Conservation (phyloP, 2,329 filamentous ascomycete genomes). For the Aureobasidium zeae region DNA sequence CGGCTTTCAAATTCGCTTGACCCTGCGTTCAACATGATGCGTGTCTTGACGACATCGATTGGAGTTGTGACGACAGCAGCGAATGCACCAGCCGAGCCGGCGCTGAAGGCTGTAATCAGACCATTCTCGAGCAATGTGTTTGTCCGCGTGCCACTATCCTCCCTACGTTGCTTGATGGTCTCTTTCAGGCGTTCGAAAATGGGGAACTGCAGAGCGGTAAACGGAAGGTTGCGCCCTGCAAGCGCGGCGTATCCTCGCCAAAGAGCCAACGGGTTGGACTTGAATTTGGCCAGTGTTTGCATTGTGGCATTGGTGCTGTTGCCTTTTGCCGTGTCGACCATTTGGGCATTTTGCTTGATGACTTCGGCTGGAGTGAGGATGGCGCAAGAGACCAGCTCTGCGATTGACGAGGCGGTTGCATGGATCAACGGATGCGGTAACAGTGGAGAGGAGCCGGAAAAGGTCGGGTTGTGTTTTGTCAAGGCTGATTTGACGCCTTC, state of each 20-base stretch:
- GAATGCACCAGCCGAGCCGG: constrained; percentile 62
- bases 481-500: constrained; percentile 64
- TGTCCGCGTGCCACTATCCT: constrained; percentile 29
- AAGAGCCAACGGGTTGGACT: constrained; percentile 44
- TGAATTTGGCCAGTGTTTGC: constrained; percentile 49
- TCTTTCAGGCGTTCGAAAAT: constrained; percentile 66
- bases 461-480: constrained; percentile 40
- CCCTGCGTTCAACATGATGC: constrained; percentile 68
- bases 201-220: constrained; percentile 82
- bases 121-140: constrained; percentile 55
- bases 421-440: constrained; percentile 64
- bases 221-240: constrained; percentile 73
- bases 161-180: constrained; percentile 40
- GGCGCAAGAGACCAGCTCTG: constrained; percentile 75
- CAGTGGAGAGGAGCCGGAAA: constrained; percentile 29
- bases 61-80: constrained; percentile 79
- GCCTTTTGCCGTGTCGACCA: constrained; percentile 46
- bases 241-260: constrained; percentile 72
- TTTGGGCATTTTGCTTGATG: constrained; percentile 88
- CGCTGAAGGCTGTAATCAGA: constrained; percentile 61
- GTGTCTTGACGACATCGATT: constrained; percentile 80
- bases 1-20: constrained; percentile 25
- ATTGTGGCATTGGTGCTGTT: constrained; percentile 41
- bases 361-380: constrained; percentile 85
- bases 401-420: constrained; percentile 61